Evolutionary conservation across 805 yeast genomes (phyloP), one percentile per base, ranked within the genome.

Genomic region (Starmerella kuoi): DNA sequence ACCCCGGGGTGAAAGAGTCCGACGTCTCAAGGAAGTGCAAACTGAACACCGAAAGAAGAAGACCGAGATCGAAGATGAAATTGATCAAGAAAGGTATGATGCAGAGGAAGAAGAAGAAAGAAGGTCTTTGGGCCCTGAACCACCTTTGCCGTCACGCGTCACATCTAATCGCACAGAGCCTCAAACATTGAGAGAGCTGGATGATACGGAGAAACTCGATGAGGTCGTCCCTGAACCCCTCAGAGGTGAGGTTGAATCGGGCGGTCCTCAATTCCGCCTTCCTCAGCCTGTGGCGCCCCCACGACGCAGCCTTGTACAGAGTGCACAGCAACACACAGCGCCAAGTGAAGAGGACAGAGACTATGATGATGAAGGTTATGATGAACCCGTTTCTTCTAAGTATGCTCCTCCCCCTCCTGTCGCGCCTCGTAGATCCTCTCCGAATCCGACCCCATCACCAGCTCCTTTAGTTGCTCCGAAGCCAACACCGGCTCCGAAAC

Each of bases 11-110:
- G 47, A 44, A 31, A 49, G 53, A 12, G 46, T 49, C 18, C 35
- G 48, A 15, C 25, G 47, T 4, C 37, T 49, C 28, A 49, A 49
- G 28, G 52, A 49, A 19, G 53, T 45, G 9, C 53, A 49, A 33
- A 41, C 40, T n/a, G 48, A 46, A 41, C 49, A 49, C 41, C 42
- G 52, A 3, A 31, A 41, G 17, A 14, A 28, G 28, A n/a, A n/a
- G n/a, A n/a, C n/a, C n/a, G n/a, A n/a, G n/a, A 14, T 25, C 18
- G 35, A 31, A 15, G 47, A 41, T 2, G 35, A 33, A 23, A 20
- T 20, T 14, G 22, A 17, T 8, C 32, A n/a, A 15, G 43, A 38
- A 19, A 19, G 9, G 28, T 34, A 37, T 11, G 38, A 28, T 25
- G 38, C 21, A 2, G 39, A 36, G 22, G 33, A 31, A 31, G 33